Conservation (phyloP, 768 basidiomycete genomes). For the Suillus spraguei region DNA sequence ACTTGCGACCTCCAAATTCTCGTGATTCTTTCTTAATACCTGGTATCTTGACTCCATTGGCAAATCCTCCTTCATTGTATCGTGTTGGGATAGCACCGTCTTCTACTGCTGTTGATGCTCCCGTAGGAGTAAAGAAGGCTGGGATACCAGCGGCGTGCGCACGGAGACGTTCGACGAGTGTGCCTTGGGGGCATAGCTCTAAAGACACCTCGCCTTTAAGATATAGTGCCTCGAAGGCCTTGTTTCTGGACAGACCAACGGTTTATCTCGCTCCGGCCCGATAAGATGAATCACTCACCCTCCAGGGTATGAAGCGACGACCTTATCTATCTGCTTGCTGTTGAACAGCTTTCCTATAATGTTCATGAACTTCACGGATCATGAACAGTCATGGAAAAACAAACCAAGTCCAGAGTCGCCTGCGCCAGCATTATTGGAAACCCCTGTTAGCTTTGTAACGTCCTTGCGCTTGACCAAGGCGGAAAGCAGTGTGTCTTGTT, state of each 20-base stretch:
- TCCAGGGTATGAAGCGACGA: constrained; percentile 90
- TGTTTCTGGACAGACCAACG: constrained; percentile 59
- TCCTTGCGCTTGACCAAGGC: constrained; percentile 77
- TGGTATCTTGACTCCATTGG: constrained; percentile 66
- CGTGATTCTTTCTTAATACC: constrained; percentile 79
- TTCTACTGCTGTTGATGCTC: constrained; percentile 83
- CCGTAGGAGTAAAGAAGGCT: constrained; percentile 92
- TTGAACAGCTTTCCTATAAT: constrained; percentile 70
- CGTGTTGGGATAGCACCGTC: constrained; percentile 76
- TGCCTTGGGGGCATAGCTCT: constrained; percentile 92
- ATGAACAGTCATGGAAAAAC: background rate
- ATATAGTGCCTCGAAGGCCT: constrained; percentile 82
- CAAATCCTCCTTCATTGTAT: constrained; percentile 76
- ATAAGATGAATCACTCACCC: constrained; percentile 47
- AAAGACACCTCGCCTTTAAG: constrained; percentile 79
- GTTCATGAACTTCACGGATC: background rate
- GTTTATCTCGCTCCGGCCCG: background rate
- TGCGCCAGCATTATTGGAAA: constrained; percentile 87
- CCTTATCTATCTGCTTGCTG: constrained; percentile 74
- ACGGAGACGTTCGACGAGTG: constrained; percentile 84
- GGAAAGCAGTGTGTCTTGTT: constrained; percentile 75
- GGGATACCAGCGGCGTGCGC: constrained; percentile 92
- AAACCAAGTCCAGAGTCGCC: constrained; percentile 71
- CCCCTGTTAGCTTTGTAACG: constrained; percentile 74
- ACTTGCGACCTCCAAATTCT: constrained; percentile 78